phyloP scores from a whole-genome alignment of 805 yeast genomes.

The Suhomyces sp. region DNA sequence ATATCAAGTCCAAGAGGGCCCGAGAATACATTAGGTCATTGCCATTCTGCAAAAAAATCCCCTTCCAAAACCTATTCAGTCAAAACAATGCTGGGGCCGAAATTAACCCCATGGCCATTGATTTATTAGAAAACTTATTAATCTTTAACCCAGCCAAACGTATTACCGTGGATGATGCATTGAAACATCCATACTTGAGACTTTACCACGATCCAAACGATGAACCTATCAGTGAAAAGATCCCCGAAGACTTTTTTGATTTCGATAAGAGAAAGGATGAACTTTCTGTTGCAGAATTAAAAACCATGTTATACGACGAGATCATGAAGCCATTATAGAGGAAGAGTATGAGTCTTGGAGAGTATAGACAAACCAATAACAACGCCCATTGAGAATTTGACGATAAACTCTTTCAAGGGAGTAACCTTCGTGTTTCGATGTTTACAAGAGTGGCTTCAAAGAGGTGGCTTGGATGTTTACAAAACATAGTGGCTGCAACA shows the following conservation, averaged over 20 bases:
- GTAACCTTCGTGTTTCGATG: no score
- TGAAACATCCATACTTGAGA: constrained; percentile 80
- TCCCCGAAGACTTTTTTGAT: constrained; percentile 84
- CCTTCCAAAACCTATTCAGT: constrained; percentile 47
- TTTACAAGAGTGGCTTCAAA: no score
- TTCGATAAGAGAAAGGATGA: constrained; percentile 85
- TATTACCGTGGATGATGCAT: constrained; percentile 72
- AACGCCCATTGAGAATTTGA: no score
- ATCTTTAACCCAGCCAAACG: constrained; percentile 71
- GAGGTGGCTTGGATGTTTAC: no score
- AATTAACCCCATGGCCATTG: constrained; percentile 48
- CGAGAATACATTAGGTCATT: constrained; percentile 81
- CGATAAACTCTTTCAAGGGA: no score
- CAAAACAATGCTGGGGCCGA: constrained; percentile 6
- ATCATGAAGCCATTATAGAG: constrained; percentile 60
- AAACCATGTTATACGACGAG: constrained; percentile 75
- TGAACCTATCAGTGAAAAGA: constrained; percentile 82
- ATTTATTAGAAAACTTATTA: constrained; percentile 63
- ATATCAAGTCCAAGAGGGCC: constrained; percentile 78
- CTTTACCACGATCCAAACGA: constrained; percentile 95
- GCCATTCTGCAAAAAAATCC: constrained; percentile 65
- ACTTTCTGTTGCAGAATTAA: constrained; percentile 71
- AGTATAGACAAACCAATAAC: no score
- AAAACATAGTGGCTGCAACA: no score
- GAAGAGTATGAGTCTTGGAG: no score